A percentile compares a stretch with the other conserved stretches of the same genome.
These are phyloP conservation scores for Solanum pinnatisectum DNA, from an alignment of 257 asterid species.

Conservation along the genomic window DNA sequence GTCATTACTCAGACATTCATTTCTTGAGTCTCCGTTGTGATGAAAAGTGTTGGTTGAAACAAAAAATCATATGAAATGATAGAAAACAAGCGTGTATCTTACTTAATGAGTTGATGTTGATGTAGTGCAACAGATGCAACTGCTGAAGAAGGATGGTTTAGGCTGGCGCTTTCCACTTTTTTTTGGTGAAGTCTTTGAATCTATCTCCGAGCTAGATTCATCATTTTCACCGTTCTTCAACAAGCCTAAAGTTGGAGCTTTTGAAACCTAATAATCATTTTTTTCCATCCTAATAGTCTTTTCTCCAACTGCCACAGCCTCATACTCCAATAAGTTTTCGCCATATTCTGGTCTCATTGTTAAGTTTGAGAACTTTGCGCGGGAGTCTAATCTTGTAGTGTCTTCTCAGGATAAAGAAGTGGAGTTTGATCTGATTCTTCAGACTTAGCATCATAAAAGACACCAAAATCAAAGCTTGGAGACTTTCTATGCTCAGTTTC, in stretches of 20 bases:
- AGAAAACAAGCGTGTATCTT: neutral
- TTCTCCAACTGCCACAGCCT: slow-evolving; percentile 33
- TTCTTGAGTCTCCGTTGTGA: no score
- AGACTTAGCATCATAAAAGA: slow-evolving; percentile 20
- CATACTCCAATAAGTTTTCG: slow-evolving; percentile 14
- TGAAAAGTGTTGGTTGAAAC: neutral
- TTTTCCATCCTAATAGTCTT: slow-evolving; percentile 49
- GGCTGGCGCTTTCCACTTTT: slow-evolving; percentile 24
- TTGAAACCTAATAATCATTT: slow-evolving; percentile 29
- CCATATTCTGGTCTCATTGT: slow-evolving; percentile 5
- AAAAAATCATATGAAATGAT: neutral
- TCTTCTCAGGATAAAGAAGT: slow-evolving; percentile 33
- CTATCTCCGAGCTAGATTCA: slow-evolving; percentile 1
- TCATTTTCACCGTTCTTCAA: slow-evolving; percentile 3
- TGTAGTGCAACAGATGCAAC: slow-evolving; percentile 59
- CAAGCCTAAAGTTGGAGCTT: slow-evolving; percentile 5
- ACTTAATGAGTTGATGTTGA: slow-evolving; percentile 6
- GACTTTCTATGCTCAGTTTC: slow-evolving; percentile 29
- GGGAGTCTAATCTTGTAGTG: slow-evolving; percentile 27
- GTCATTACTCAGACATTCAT: neutral
- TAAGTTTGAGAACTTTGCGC: slow-evolving; percentile 7
- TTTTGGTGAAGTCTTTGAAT: slow-evolving; percentile 10
- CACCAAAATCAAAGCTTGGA: slow-evolving; percentile 62
- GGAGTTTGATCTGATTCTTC: slow-evolving; percentile 66
- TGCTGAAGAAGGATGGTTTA: slow-evolving; percentile 47